Evolutionary conservation across 1,139 yeast species (phyloP), one percentile per base, ranked within the genome.

Genomic region (Debaryomyces psychrophilus): DNA sequence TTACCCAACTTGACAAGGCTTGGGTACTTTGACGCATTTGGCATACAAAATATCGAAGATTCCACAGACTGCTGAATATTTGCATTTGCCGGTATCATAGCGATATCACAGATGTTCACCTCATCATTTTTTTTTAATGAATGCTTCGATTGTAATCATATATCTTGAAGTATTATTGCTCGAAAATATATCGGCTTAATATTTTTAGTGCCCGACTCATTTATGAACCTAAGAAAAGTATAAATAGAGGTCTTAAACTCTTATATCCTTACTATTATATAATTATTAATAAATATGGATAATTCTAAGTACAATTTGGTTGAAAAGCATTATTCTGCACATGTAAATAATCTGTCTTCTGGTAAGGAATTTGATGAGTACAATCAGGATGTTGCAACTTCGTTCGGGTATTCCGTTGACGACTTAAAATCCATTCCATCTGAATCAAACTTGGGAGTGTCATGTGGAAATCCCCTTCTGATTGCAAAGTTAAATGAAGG

Each of bases 1-100:
- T 37, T 69, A 25, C 62, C 65, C 1, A 50, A 43, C 5, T 45
- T 69, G 12, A 47, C 50, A 25, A 65, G 59, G 37, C 54, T 70
- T 38, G 75, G 70, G 18, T 65, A 59, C 49, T 71, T 61, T 49
- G 59, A 63, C 28, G 46, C 41, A 11, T 62, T 61, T 51, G 68
- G 68, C 2, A 55, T 59, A 1, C 44, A 48, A 6, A 44, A 46
- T 35, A 50, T 57, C 20, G 37, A 38, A 27, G 29, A 44, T n/a
- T 42, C 46, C 25, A 18, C 27, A n/a, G 47, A 36, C 3, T 46
- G 43, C 29, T 45, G 28, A 29, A 20, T 20, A 20, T 20, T 20
- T 20, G 22, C 22, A 20, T 20, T 20, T 20, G 5, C 5, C 22
- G 4, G 22, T 20, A 20, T 12, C 12, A 26, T 26, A 26, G 11